Percentiles rank a stretch among this genome's conserved stretches.
Evolutionary conservation across 2,329 filamentous ascomycete species (phyloP).

Genomic region (Dryadomyces quercus-mongolicae): DNA sequence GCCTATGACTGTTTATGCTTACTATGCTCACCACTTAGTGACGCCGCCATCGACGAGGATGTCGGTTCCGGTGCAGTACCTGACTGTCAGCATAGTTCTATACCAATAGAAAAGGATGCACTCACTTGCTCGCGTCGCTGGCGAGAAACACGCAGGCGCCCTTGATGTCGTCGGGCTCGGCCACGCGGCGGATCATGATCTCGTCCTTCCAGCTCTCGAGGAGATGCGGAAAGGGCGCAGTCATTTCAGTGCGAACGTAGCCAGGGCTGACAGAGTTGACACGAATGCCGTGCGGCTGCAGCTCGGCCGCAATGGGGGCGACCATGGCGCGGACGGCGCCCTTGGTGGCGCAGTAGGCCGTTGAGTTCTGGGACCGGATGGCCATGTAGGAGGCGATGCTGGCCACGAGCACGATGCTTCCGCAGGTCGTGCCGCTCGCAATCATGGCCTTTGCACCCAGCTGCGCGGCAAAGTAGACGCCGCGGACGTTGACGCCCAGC

Average conservation of each 20-base stretch:
- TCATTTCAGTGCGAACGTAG: slow-evolving; percentile 61
- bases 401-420: slow-evolving; percentile 44
- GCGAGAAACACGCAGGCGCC: slow-evolving; percentile 49
- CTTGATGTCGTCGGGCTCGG: slow-evolving; percentile 45
- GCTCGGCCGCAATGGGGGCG: slow-evolving; percentile 48
- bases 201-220: slow-evolving; percentile 52
- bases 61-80: slow-evolving; percentile 9
- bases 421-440: slow-evolving; percentile 18
- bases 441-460: slow-evolving; percentile 20
- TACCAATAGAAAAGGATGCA: neutral
- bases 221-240: slow-evolving; percentile 52
- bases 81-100: neutral
- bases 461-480: slow-evolving; percentile 23
- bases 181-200: slow-evolving; percentile 59
- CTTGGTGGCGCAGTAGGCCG: slow-evolving; percentile 57
- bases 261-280: slow-evolving; percentile 57
- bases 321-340: slow-evolving; percentile 51
- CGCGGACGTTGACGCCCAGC: slow-evolving; percentile 6
- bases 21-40: slow-evolving; percentile 8
- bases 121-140: slow-evolving; percentile 40
- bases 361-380: slow-evolving; percentile 48
- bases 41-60: slow-evolving; percentile 11
- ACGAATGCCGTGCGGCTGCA: slow-evolving; percentile 49
- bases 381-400: slow-evolving; percentile 43
- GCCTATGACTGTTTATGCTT: too few relatives aligned